These are phyloP conservation scores for Oleoguttula mirabilis DNA, from an alignment of 495 filamentous ascomycete genomes.

Conservation along the genomic window DNA sequence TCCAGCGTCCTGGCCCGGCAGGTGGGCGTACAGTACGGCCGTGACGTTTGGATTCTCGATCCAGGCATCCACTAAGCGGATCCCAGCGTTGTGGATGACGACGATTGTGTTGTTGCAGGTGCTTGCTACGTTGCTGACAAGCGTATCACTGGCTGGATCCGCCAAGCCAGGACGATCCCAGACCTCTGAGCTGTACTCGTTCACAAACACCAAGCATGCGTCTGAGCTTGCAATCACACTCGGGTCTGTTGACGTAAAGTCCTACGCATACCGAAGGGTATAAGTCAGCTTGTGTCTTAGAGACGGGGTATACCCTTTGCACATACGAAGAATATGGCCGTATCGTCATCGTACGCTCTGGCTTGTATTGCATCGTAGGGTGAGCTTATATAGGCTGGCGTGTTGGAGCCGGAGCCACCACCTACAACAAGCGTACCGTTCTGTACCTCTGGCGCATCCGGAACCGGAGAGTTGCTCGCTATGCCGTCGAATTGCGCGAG, in stretches of 20 bases:
- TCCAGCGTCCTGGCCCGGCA: constrained; percentile 25
- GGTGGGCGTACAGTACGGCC: constrained; percentile 21
- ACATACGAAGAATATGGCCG: constrained; percentile 9
- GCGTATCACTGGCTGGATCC: constrained; percentile 14
- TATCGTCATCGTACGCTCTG: constrained; percentile 13
- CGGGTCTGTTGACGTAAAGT: constrained; percentile 10
- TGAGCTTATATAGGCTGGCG: constrained; percentile 17
- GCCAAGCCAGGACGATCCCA: constrained; percentile 20
- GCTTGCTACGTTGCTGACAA: constrained; percentile 22
- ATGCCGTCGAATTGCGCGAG: background rate
- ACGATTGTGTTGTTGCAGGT: constrained; percentile 24
- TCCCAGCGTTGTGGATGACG: constrained; percentile 25
- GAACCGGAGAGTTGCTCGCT: constrained; percentile 5
- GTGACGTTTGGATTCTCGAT: constrained; percentile 26
- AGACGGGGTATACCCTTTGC: too few species aligned
- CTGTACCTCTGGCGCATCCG: background rate
- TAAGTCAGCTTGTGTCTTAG: too few species aligned
- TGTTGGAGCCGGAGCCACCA: constrained; percentile 20
- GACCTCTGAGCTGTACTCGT: constrained; percentile 19
- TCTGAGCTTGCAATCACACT: constrained; percentile 17
- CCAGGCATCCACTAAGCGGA: constrained; percentile 23
- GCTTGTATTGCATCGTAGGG: constrained; percentile 20
- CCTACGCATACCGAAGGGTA: too few species aligned
- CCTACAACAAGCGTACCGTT: constrained; percentile 20
- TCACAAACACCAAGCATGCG: constrained; percentile 27